Base-by-base conservation (phyloP, 2,329 filamentous ascomycete species). In the Sclerotinia nivalis region DNA sequence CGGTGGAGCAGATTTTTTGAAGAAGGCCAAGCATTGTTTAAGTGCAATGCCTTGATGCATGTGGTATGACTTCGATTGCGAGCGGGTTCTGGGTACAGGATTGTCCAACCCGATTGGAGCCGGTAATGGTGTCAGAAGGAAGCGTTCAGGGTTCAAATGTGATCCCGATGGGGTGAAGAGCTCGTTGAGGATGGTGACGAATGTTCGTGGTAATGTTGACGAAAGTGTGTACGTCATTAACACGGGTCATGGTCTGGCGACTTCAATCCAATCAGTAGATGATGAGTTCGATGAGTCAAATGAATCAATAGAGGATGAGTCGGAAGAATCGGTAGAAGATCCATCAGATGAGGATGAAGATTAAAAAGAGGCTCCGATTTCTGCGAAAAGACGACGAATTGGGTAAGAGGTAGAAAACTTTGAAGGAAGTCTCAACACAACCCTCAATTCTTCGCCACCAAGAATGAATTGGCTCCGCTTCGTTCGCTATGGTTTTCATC, bases 51-150 rank as follows among this genome's bases (percentile, higher is more conserved):
- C 60, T 28, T 10, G 4, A n/a, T 64, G 52, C 47, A 20, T 64
- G 22, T 0, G 0, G 5, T 10, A 13, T 28, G 22, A 64, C 7
- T 4, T 22, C 18, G 0, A 2, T 0, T 2, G 1, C 4, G 43
- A 49, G 7, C 18, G 15, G 5, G 8, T 12, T n/a, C 22, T 3
- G 4, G 22, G 31, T 25, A 40, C 22, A 28, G 31, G 15, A 25
- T 22, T 52, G 20, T 34, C 10, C 18, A 62, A 25, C 12, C 4
- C 7, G 1, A 22, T 22, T 31, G 62, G 8, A 66, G 18, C 34
- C 12, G 37, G 49, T 7, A 50, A 45, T 31, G n/a, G 62, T 5
- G 34, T 45, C 34, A 40, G 22, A 31, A 54, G 13, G n/a, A 2
- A 5, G 7, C 62, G 62, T n/a, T 0, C 3, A 7, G 40, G 15